Conservation (phyloP, 1,284 basidiomycete species). For the Termitomyces sp. region DNA sequence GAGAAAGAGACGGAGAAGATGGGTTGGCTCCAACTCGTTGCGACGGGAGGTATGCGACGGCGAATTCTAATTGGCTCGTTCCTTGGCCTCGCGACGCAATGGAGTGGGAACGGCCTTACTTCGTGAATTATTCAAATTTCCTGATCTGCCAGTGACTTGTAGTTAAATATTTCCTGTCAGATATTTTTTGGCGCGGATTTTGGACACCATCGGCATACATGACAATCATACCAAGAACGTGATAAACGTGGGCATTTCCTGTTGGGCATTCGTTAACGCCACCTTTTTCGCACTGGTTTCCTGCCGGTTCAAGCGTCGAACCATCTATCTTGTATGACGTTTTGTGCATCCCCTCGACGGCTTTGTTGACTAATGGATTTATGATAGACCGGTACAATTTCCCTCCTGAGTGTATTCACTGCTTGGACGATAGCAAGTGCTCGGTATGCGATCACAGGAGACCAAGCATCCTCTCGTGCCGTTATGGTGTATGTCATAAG, state of each 20-base stretch:
- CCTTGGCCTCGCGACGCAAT: slow-evolving; percentile 47
- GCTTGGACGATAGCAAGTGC: slow-evolving; percentile 52
- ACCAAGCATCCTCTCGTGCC: slow-evolving; percentile 36
- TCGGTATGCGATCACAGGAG: slow-evolving; percentile 37
- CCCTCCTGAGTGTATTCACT: slow-evolving; percentile 45
- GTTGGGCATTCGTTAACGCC: slow-evolving; percentile 52
- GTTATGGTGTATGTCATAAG: not conserved
- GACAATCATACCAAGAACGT: slow-evolving; percentile 47
- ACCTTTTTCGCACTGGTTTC: slow-evolving; percentile 45
- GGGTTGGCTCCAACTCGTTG: slow-evolving; percentile 40
- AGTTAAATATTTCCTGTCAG: slow-evolving; percentile 20
- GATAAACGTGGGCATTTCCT: slow-evolving; percentile 50
- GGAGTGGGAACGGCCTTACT: slow-evolving; percentile 52
- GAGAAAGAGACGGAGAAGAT: slow-evolving; percentile 39
- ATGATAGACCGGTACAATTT: slow-evolving; percentile 39
- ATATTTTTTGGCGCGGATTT: slow-evolving; percentile 43
- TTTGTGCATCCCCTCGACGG: not conserved
- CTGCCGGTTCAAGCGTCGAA: slow-evolving; percentile 44
- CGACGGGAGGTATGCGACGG: slow-evolving; percentile 46
- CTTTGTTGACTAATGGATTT: not conserved
- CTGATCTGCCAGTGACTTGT: not conserved
- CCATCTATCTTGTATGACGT: slow-evolving; percentile 41
- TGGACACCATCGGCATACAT: slow-evolving; percentile 43
- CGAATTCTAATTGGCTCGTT: slow-evolving; percentile 41
- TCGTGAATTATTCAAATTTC: slow-evolving; percentile 31